phyloP scores from a whole-genome alignment of 352 stramenopile genomes.

The Globisporangium nodosum region DNA sequence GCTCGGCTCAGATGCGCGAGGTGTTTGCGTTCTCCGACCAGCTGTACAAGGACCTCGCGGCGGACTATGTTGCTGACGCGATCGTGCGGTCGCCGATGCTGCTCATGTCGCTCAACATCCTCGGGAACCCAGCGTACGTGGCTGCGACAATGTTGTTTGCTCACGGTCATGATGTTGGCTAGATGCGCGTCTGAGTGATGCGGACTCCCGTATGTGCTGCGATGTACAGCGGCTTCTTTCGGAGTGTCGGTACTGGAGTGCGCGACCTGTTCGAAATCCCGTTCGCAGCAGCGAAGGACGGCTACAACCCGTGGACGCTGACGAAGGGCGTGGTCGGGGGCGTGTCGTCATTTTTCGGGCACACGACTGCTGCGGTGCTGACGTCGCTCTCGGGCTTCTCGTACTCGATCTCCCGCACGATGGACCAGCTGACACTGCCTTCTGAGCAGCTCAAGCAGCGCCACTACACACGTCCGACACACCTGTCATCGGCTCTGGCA shows the following conservation, averaged over 20 bases:
- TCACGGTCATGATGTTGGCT: neutral
- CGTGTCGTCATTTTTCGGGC: conserved; percentile 64
- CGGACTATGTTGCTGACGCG: conserved; percentile 75
- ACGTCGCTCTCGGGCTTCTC: conserved; percentile 76
- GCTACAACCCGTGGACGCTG: conserved; percentile 73
- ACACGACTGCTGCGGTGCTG: conserved; percentile 61
- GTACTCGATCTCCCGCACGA: conserved; percentile 74
- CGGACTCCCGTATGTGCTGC: neutral
- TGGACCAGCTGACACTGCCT: conserved; percentile 74
- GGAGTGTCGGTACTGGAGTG: conserved; percentile 58
- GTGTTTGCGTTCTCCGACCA: conserved; percentile 73
- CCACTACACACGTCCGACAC: conserved; percentile 61
- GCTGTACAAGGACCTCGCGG: conserved; percentile 75
- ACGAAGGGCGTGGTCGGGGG: conserved; percentile 67
- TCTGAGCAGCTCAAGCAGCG: conserved; percentile 50
- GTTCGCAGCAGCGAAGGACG: conserved; percentile 51
- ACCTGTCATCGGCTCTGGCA: conserved; percentile 55
- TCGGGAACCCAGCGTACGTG: conserved; percentile 83
- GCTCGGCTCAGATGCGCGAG: conserved; percentile 42
- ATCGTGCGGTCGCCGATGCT: conserved; percentile 75
- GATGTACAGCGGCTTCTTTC: conserved; percentile 56
- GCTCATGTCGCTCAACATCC: conserved; percentile 81
- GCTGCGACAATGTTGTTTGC: neutral
- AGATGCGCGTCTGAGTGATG: neutral
- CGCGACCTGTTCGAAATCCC: conserved; percentile 79